Evolutionary conservation across 139 green algal genomes (phyloP).

Genomic region (Micromonas pusilla): DNA sequence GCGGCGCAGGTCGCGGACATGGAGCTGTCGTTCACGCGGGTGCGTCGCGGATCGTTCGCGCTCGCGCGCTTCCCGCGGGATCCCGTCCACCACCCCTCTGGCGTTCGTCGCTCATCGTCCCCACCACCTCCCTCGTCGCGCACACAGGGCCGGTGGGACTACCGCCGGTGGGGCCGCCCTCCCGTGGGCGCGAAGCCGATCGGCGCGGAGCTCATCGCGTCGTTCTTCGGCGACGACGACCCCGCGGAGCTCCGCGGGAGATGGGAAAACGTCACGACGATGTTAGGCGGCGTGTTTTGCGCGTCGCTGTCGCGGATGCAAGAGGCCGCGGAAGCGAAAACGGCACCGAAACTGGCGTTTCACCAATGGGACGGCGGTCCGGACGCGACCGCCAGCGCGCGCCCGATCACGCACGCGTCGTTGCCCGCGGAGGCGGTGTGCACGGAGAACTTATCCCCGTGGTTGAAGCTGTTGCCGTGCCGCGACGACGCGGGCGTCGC

Average conservation of each 20-base stretch:
- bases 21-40: not conserved
- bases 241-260: constrained; percentile 20
- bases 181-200: constrained; percentile 16
- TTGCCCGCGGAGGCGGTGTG: constrained; percentile 72
- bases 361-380: not conserved
- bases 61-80: too few relatives aligned
- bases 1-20: not conserved
- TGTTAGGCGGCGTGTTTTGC: constrained; percentile 42
- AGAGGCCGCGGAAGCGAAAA: not conserved
- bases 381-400: not conserved
- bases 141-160: constrained; percentile 37
- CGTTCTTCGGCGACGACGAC: not conserved
- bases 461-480: constrained; percentile 85
- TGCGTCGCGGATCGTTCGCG: too few relatives aligned
- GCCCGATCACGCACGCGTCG: constrained; percentile 41
- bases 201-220: constrained; percentile 33
- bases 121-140: too few relatives aligned
- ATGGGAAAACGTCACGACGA: constrained; percentile 39
- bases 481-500: constrained; percentile 37
- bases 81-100: too few relatives aligned
- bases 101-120: too few relatives aligned
- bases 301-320: constrained; percentile 35
- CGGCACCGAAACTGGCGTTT: not conserved
- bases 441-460: constrained; percentile 85
- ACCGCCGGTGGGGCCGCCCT: constrained; percentile 29